Percentiles rank a stretch among this genome's conserved stretches.
Evolutionary conservation across 2,329 filamentous ascomycete genomes (phyloP).

Genomic region (Exophiala oligosperma): DNA sequence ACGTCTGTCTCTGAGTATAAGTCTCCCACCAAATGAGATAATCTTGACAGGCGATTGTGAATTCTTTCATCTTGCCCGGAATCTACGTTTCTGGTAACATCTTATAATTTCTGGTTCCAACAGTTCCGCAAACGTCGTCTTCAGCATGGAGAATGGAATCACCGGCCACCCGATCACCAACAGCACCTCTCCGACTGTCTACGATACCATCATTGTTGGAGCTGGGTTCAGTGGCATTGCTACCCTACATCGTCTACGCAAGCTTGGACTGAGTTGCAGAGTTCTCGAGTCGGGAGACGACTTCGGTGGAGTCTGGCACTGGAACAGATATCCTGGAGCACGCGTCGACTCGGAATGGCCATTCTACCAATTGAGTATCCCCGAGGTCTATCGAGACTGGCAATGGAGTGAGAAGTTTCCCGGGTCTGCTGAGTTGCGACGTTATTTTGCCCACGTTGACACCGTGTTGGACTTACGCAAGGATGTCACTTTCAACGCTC

Average conservation of each 20-base stretch:
- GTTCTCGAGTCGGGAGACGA: conserved; percentile 55
- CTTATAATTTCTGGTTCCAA: no score
- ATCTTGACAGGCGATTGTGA: no score
- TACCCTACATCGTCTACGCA: conserved; percentile 53
- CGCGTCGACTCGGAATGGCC: conserved; percentile 56
- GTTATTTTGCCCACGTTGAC: conserved; percentile 44
- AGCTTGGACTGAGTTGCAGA: conserved; percentile 48
- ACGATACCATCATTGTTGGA: conserved; percentile 30
- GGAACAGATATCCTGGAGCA: conserved; percentile 57
- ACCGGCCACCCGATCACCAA: no score
- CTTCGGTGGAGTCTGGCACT: conserved; percentile 39
- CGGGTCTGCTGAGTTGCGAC: conserved; percentile 36
- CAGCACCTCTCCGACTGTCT: not conserved
- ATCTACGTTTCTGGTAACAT: no score
- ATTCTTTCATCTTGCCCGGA: no score
- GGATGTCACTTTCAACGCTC: conserved; percentile 35
- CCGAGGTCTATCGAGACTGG: conserved; percentile 48
- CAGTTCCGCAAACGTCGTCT: no score
- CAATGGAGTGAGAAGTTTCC: conserved; percentile 46
- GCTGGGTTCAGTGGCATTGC: conserved; percentile 45
- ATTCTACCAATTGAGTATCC: conserved; percentile 54
- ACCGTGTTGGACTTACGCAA: conserved; percentile 39
- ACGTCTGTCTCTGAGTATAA: no score
- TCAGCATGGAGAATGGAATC: no score
- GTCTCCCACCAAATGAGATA: no score